Conservation (phyloP, 176 grass and related monocot genomes). For the Saccharum officinarum region DNA sequence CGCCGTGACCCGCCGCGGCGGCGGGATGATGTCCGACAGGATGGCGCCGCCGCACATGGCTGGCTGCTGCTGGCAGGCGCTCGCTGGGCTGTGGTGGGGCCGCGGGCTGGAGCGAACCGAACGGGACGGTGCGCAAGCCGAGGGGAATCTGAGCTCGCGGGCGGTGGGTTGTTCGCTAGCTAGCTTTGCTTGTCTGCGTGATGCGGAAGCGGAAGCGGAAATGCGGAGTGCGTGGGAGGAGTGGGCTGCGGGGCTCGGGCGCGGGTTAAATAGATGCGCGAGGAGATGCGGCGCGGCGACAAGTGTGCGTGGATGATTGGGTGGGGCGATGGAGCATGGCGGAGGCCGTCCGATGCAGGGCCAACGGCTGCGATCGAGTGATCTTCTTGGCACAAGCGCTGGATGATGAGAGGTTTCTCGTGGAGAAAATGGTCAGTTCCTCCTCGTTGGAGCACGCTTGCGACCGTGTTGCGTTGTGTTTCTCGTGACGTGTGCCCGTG, state of each 20-base stretch:
- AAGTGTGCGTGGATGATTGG: background rate
- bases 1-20: constrained; percentile 40
- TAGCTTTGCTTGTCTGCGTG: background rate
- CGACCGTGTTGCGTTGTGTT: no score
- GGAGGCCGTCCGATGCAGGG: background rate
- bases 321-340: accelerated
- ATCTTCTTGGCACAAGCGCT: no score
- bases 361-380: background rate
- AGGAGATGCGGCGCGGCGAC: background rate
- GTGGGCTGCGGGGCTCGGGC: background rate
- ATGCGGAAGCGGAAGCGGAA: background rate
- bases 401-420: no score
- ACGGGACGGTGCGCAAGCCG: background rate
- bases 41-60: constrained; percentile 92
- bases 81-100: background rate
- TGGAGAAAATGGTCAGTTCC: background rate
- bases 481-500: no score
- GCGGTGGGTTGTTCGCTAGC: background rate
- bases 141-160: background rate
- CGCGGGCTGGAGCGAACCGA: no score
- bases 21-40: constrained; percentile 55
- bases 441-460: no score
- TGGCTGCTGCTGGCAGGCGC: background rate
- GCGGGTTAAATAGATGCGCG: background rate
- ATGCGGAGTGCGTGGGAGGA: background rate